phyloP scores from a whole-genome alignment of 768 basidiomycete species.

The Cyathus striatus region DNA sequence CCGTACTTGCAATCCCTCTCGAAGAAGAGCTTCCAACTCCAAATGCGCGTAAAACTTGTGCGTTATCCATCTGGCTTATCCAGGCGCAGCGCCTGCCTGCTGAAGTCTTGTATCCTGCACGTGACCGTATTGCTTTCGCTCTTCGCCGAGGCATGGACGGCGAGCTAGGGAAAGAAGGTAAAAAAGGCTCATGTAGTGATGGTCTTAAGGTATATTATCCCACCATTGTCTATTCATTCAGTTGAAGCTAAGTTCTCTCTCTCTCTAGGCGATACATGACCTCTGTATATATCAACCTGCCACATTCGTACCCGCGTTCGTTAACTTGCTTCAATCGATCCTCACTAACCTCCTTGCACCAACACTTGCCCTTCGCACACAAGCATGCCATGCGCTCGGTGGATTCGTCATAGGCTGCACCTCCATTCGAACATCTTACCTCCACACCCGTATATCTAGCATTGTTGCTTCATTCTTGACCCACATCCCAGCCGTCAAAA shows the following conservation, averaged over 20 bases:
- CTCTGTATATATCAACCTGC: constrained; percentile 56
- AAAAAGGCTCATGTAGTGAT: constrained; percentile 77
- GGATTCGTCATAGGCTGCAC: constrained; percentile 57
- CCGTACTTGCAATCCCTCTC: constrained; percentile 68
- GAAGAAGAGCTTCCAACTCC: constrained; percentile 68
- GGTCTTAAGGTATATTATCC: constrained; percentile 58
- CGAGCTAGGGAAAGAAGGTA: constrained; percentile 84
- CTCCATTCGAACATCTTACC: constrained; percentile 36
- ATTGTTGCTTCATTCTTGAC: constrained; percentile 45
- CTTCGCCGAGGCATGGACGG: constrained; percentile 76
- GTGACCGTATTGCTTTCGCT: constrained; percentile 65
- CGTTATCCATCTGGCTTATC: constrained; percentile 69
- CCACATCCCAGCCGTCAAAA: constrained; percentile 28
- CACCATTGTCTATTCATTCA: constrained; percentile 3
- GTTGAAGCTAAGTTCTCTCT: background rate
- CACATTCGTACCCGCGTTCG: constrained; percentile 68
- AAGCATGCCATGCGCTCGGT: constrained; percentile 73
- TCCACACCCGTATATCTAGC: constrained; percentile 51
- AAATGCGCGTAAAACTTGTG: constrained; percentile 83
- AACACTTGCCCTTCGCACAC: constrained; percentile 58
- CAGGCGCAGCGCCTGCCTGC: constrained; percentile 67
- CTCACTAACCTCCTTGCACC: constrained; percentile 59
- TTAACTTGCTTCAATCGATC: constrained; percentile 49
- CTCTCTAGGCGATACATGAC: constrained; percentile 65
- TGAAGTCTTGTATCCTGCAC: constrained; percentile 54